phyloP scores from a whole-genome alignment of 106 monocot species.

The Dioscorea alata region DNA sequence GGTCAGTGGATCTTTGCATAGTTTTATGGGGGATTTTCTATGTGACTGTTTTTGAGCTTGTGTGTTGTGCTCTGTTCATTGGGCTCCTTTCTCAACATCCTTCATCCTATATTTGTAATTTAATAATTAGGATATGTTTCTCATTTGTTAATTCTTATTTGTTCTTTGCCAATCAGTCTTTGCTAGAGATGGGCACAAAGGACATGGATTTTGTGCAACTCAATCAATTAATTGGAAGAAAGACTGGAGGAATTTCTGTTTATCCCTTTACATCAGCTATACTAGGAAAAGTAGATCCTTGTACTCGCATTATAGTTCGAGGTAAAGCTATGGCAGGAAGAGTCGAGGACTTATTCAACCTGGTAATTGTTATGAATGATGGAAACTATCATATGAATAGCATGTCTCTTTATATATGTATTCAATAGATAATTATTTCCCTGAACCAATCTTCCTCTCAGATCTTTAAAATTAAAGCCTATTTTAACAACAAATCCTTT shows the following conservation, averaged over 20 bases:
- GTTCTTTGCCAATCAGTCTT: slow-evolving; percentile 71
- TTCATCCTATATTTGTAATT: too few relatives aligned
- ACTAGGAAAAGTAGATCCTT: slow-evolving; percentile 76
- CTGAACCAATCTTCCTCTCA: too few relatives aligned
- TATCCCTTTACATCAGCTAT: slow-evolving; percentile 92
- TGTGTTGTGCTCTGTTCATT: too few relatives aligned
- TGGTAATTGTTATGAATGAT: slow-evolving; percentile 37
- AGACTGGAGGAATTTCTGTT: slow-evolving; percentile 96
- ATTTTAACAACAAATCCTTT: too few relatives aligned
- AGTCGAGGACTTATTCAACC: slow-evolving; percentile 78
- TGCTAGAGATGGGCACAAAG: slow-evolving; percentile 99
- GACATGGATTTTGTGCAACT: slow-evolving; percentile 95
- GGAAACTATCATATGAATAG: too few relatives aligned
- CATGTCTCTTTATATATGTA: too few relatives aligned
- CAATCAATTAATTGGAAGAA: slow-evolving; percentile 96
- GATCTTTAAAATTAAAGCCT: too few relatives aligned
- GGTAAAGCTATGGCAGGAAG: slow-evolving; percentile 88
- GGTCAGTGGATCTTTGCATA: slow-evolving; percentile 32
- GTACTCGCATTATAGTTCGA: slow-evolving; percentile 71
- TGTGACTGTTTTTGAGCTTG: neutral
- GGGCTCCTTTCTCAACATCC: too few relatives aligned
- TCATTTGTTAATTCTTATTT: neutral
- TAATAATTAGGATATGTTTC: too few relatives aligned
- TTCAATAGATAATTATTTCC: too few relatives aligned
- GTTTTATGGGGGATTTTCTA: neutral